phyloP scores from a whole-genome alignment of 805 yeast genomes.

The Clavispora fructus region DNA sequence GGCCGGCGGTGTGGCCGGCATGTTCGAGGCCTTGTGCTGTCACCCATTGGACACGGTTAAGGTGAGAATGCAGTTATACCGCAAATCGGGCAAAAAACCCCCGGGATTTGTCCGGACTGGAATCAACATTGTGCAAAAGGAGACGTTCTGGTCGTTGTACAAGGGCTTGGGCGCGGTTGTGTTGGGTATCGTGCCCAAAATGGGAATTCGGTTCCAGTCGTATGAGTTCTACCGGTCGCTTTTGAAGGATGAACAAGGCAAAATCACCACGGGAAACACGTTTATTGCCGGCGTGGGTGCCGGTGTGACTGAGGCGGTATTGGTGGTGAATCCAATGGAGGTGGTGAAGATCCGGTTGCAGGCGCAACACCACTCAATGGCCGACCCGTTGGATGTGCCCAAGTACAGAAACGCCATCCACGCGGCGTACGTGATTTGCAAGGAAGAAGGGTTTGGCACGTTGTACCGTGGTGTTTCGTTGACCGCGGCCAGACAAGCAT shows the following conservation, averaged over 20 bases:
- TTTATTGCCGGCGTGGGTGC: slow-evolving; percentile 96
- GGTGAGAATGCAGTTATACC: slow-evolving; percentile 92
- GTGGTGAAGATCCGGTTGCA: slow-evolving; percentile 94
- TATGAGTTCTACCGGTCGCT: slow-evolving; percentile 81
- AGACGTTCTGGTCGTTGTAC: slow-evolving; percentile 80
- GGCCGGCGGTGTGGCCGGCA: slow-evolving; percentile 97
- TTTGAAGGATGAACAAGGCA: slow-evolving; percentile 59
- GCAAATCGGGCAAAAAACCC: slow-evolving; percentile 64
- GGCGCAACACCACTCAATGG: slow-evolving; percentile 88
- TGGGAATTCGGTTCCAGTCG: slow-evolving; percentile 95
- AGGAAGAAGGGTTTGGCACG: slow-evolving; percentile 87
- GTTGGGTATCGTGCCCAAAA: slow-evolving; percentile 95
- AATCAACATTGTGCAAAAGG: slow-evolving; percentile 66
- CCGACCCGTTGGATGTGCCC: slow-evolving; percentile 75
- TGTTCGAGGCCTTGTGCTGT: slow-evolving; percentile 95
- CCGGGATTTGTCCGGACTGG: slow-evolving; percentile 90
- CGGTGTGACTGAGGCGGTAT: slow-evolving; percentile 91
- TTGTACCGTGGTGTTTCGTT: slow-evolving; percentile 91
- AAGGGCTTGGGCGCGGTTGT: slow-evolving; percentile 97
- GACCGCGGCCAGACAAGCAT: slow-evolving; percentile 96
- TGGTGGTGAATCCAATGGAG: slow-evolving; percentile 95
- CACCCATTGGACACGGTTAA: slow-evolving; percentile 98
- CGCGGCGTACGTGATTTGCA: slow-evolving; percentile 74
- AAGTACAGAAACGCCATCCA: slow-evolving; percentile 92
- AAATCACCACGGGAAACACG: slow-evolving; percentile 66